Base-by-base conservation (phyloP, 768 basidiomycete species). In the Coprinopsis strossmayeri region DNA sequence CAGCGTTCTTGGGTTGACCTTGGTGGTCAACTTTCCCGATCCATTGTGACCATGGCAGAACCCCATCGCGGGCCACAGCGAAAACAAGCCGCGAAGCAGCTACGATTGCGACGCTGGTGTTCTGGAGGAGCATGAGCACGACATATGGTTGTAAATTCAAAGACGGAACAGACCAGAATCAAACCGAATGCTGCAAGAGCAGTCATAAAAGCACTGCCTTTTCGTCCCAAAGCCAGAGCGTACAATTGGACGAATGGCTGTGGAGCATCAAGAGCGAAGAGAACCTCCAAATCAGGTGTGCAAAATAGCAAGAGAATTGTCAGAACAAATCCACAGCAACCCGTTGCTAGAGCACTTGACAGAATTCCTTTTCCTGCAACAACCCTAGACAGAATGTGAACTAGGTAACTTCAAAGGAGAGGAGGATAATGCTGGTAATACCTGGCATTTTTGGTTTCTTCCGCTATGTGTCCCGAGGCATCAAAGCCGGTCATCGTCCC, bases 191-290 rank as follows among this genome's bases (percentile, higher is more conserved):
- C 77, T 1, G 93, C 91, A 40, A 96, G 74, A 41, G 81, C 65
- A 3, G 90, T 92, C 92, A 95, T 93, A 61, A 96, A 85, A 34
- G 89, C 72, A 56, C 87, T 85, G 0, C 80, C 81, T 11, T 80
- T 81, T 59, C 76, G 82, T 5, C 92, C 92, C 3, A 95, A 66
- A 0, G 93, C 90, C 46, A 91, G 65, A 1, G 83, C 83, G 61
- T 93, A 95, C 11, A 96, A 73, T 56, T 84, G 86, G 11, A 94
- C 91, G 55, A 94, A 96, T 0, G 93, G 92, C 59, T 96, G 91
- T 0, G 92, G 92, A 0, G 91, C 89, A 24, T 78, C 67, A 17
- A 94, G 71, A 3, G 82, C 65, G 61, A 91, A 92, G 24, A 93
- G 65, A 0, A 77, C 75, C 55, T 89, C 76, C 51, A 91, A 71